phyloP scores from a whole-genome alignment of 768 basidiomycete species.

The Leucogyrophana mollusca region DNA sequence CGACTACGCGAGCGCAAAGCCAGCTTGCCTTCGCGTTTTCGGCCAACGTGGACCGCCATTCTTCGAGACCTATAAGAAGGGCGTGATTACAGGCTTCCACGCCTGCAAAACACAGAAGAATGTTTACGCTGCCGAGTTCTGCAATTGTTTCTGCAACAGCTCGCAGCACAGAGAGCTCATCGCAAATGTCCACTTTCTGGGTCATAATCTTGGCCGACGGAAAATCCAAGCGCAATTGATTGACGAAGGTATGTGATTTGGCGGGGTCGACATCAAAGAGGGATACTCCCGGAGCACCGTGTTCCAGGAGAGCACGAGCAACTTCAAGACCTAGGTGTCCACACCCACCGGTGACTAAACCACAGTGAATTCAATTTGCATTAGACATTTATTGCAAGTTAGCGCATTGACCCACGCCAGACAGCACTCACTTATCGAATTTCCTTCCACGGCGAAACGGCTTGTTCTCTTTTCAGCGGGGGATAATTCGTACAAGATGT shows the following conservation, averaged over 20 bases:
- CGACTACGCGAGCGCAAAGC: slow-evolving; percentile 42
- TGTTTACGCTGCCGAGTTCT: slow-evolving; percentile 32
- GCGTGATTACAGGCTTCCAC: slow-evolving; percentile 35
- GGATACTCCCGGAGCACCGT: slow-evolving; percentile 32
- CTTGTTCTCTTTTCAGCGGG: slow-evolving; percentile 27
- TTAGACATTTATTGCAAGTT: not conserved
- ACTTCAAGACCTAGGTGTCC: slow-evolving; percentile 37
- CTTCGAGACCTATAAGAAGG: slow-evolving; percentile 25
- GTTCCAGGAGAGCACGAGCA: slow-evolving; percentile 41
- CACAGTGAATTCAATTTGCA: not conserved
- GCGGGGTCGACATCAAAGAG: slow-evolving; percentile 23
- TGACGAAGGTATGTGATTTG: slow-evolving; percentile 5
- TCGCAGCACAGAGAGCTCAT: slow-evolving; percentile 23
- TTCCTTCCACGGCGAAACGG: slow-evolving; percentile 39
- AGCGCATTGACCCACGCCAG: not conserved
- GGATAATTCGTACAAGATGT: slow-evolving; percentile 6
- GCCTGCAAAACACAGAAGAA: slow-evolving; percentile 44
- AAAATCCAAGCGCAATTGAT: slow-evolving; percentile 20
- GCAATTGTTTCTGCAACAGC: slow-evolving; percentile 23
- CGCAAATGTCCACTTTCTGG: slow-evolving; percentile 33
- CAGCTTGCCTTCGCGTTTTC: slow-evolving; percentile 45
- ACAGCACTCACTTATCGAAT: slow-evolving; percentile 35
- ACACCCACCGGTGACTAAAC: slow-evolving; percentile 44
- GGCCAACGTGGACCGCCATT: slow-evolving; percentile 39
- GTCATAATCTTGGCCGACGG: slow-evolving; percentile 33